phyloP scores from a whole-genome alignment of 2,329 filamentous ascomycete genomes.

The Monosporascus sp. region DNA sequence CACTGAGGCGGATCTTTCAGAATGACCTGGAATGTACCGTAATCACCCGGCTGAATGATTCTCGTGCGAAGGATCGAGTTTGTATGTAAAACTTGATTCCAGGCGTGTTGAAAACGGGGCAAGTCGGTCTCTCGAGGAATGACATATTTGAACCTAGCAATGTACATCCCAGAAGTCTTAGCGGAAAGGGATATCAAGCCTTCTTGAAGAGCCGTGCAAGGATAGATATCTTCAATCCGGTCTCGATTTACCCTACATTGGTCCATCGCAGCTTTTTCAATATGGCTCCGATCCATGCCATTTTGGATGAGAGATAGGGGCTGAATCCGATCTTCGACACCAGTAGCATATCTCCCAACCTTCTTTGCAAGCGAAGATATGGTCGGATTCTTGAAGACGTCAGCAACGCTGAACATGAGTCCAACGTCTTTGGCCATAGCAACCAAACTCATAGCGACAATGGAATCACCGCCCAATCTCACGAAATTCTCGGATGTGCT shows the following conservation, averaged over 20 bases:
- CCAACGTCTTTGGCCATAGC: constrained; percentile 30
- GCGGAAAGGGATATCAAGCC: constrained; percentile 23
- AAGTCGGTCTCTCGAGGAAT: not conserved
- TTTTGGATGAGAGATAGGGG: not conserved
- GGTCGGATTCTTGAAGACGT: constrained; percentile 26
- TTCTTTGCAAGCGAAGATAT: constrained; percentile 8
- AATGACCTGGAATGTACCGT: too few species aligned
- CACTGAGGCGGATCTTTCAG: too few species aligned
- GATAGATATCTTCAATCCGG: constrained; percentile 20
- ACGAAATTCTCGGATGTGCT: constrained; percentile 29
- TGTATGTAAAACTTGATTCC: too few species aligned
- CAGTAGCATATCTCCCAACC: too few species aligned
- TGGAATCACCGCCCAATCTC: constrained; percentile 38
- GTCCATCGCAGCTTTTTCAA: not conserved
- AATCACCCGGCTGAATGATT: too few species aligned
- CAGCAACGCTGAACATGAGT: constrained; percentile 25
- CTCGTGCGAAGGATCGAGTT: too few species aligned
- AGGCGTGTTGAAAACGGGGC: not conserved
- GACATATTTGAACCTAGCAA: not conserved
- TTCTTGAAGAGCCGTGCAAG: constrained; percentile 24
- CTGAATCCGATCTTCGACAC: too few species aligned
- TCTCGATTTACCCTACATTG: not conserved
- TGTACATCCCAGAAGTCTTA: constrained; percentile 12
- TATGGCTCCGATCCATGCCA: not conserved
- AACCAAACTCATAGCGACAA: constrained; percentile 36